Evolutionary conservation across 75 land plant species (phyloP), one percentile per base, ranked within the genome.

Genomic region (Selaginella moellendorffii): DNA sequence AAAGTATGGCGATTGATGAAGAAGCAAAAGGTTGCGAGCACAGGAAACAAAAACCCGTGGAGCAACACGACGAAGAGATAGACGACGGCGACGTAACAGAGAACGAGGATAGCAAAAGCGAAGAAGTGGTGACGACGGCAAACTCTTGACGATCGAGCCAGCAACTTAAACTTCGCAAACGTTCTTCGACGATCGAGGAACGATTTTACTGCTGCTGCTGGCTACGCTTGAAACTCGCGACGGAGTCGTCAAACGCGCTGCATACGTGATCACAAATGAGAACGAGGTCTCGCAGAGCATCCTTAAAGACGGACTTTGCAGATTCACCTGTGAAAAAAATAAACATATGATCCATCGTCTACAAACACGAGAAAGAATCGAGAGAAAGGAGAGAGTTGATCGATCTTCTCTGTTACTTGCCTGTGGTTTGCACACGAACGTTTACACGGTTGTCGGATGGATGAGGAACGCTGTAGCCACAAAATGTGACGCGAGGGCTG

Each of bases 391-490:
- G 18, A 46, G 18, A 46, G 14, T 46, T 18, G 10, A 24, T 25
- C 5, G 8, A 24, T 19, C 59, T 8, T 8, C n/a, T 56, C 9
- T 2, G 2, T 8, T 2, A 21, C 24, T 2, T 25, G 87, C 97
- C 97, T 56, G 88, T 87, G n/a, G 93, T 91, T 79, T 87, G 97
- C 53, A 91, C 82, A 75, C 88, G 74, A 19, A 91, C 68, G 52
- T 87, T 91, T 22, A 91, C 88, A 1, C 83, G 82, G 73, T 75
- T 72, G 23, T 87, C 97, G 26, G 93, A 84, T 53, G 97, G 97
- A 78, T 91, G 97, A 65, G 97, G 97, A 28, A 87, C 80, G 64
- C 93, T 91, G 63, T 91, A 91, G 1, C 97, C n/a, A 67, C 85
- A 84, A 70, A 91, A 87, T 25, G 69, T 63, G 1, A 87, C 97